These are phyloP conservation scores for Phytophthora macrochlamydospora DNA, from an alignment of 352 stramenopile species.

Conservation along the genomic window DNA sequence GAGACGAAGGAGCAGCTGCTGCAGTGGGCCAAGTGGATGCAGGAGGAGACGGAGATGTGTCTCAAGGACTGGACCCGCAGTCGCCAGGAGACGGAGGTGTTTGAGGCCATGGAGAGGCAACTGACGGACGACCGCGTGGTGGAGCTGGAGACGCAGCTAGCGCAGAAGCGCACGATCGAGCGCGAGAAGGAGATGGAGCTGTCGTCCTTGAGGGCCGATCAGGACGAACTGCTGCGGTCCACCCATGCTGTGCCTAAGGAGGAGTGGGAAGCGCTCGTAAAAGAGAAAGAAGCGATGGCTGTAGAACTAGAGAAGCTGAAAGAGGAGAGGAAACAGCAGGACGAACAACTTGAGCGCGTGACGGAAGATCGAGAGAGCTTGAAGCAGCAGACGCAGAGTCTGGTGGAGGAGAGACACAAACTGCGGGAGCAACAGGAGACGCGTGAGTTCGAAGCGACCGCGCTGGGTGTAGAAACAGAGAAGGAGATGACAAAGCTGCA, in stretches of 20 bases:
- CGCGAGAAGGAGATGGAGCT: constrained; percentile 54
- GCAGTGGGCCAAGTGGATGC: constrained; percentile 20
- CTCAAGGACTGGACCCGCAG: constrained; percentile 14
- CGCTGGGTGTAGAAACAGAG: constrained; percentile 22
- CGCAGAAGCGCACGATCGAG: constrained; percentile 43
- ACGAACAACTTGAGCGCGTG: constrained; percentile 14
- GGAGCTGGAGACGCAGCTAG: constrained; percentile 55
- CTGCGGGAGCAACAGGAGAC: constrained; percentile 28
- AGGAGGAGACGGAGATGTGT: constrained; percentile 22
- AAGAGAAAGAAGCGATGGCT: constrained; percentile 28
- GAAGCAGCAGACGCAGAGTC: constrained; percentile 33
- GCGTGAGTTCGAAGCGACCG: constrained; percentile 18
- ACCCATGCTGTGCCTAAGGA: constrained; percentile 30
- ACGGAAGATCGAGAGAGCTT: constrained; percentile 34
- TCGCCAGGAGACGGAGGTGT: constrained; percentile 36
- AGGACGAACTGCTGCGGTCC: constrained; percentile 28
- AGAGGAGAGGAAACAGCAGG: constrained; percentile 16
- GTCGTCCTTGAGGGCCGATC: constrained; percentile 28
- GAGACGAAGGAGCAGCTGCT: constrained; percentile 16
- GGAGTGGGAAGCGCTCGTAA: constrained; percentile 26
- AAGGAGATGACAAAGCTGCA: constrained; percentile 42
- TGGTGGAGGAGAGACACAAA: constrained; percentile 25
- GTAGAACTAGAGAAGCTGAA: constrained; percentile 27
- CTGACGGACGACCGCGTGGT: constrained; percentile 56
- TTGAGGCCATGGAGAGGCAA: constrained; percentile 55